Base-by-base conservation (phyloP, 169 alveolate species). In the Plasmodium relictum region DNA sequence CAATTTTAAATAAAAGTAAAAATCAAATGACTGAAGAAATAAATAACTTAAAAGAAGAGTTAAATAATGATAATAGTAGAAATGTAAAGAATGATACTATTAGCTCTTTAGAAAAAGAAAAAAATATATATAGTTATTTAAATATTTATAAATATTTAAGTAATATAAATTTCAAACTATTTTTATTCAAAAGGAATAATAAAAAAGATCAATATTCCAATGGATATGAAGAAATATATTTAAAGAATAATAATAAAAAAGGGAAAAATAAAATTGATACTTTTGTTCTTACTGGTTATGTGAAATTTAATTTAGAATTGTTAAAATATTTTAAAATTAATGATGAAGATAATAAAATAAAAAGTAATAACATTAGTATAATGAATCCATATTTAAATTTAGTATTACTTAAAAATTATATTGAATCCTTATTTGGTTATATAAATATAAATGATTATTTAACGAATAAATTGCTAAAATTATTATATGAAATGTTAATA, bases 401-500 rank as follows among this genome's bases (percentile, higher is more conserved):
- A 22, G 56, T 52, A 26, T 37, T 86, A 3, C 44, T 71, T 39
- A 74, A 86, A 20, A 86, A 86, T 70, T 86, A 86, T 56, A 71
- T 86, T 31, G 87, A 86, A 37, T 86, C 73, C 2, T 59, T 86
- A 24, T 86, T 86, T 63, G 24, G 1, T 22, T 54, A 70, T 44
- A 12, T 86, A 48, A 39, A 58, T 39, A n/a, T 70, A 41, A 86
- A 86, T 12, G 45, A 31, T 18, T 86, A 86, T n/a, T 86, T 86
- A 22, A 86, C 92, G 16, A 86, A 86, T 42, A 86, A 86, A 45
- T 20, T 86, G 20, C 42, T 86, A 69, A 86, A 86, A 86, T 39
- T 86, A n/a, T 22, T 86, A 12, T 86, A 86, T 31, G 92, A 86
- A 86, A 86, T 86, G 0, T 86, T 86, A 16, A n/a, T 48, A 62